Conservation (phyloP, 2,329 filamentous ascomycete species). For the Fusarium coicis region DNA sequence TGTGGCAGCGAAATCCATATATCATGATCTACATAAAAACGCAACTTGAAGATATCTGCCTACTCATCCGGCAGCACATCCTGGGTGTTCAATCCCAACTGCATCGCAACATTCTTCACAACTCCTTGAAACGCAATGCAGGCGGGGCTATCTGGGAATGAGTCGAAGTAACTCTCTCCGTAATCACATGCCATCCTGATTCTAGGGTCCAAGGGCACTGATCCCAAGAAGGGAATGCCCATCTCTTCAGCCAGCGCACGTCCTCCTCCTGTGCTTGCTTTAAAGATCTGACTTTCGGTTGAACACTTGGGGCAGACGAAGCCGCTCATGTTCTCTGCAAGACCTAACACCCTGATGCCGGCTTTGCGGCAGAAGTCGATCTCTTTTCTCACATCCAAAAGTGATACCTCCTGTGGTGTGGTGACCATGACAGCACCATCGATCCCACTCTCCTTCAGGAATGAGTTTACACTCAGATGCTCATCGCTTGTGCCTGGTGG, state of each 20-base stretch:
- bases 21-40: slow-evolving; percentile 35
- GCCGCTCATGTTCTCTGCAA: slow-evolving; percentile 98
- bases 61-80: slow-evolving; percentile 57
- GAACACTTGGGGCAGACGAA: slow-evolving; percentile 96
- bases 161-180: slow-evolving; percentile 96
- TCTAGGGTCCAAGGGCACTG: slow-evolving; percentile 89
- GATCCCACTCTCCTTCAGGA: slow-evolving; percentile 89
- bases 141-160: slow-evolving; percentile 91
- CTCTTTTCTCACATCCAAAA: slow-evolving; percentile 95
- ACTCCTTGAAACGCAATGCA: slow-evolving; percentile 84
- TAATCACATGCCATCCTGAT: slow-evolving; percentile 98
- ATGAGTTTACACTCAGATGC: slow-evolving; percentile 92
- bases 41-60: slow-evolving; percentile 16
- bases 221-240: slow-evolving; percentile 86
- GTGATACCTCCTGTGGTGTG: slow-evolving; percentile 91
- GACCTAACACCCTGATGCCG: slow-evolving; percentile 84
- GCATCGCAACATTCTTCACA: slow-evolving; percentile 75
- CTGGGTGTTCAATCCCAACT: slow-evolving; percentile 72
- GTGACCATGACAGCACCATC: slow-evolving; percentile 94
- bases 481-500: slow-evolving; percentile 96
- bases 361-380: slow-evolving; percentile 98
- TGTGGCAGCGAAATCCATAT: slow-evolving; percentile 4
- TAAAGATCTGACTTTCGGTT: slow-evolving; percentile 85
- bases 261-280: slow-evolving; percentile 89
- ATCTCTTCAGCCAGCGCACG: slow-evolving; percentile 84